Conservation (phyloP, 2,329 filamentous ascomycete species). For the Drechslerella coelobrocha region DNA sequence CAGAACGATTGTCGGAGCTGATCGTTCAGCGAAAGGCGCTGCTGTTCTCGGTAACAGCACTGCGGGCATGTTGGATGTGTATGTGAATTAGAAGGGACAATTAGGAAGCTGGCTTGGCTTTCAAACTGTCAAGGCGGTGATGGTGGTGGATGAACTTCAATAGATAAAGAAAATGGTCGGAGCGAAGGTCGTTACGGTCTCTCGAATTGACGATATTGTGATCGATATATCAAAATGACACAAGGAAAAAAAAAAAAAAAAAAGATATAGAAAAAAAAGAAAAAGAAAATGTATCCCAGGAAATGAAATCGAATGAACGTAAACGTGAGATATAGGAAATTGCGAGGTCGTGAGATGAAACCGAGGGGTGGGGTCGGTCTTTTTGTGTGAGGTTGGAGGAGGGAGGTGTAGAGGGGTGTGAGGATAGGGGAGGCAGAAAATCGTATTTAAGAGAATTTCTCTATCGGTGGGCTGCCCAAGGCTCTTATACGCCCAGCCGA, state of each 20-base stretch:
- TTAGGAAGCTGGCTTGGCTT: slow-evolving; percentile 40
- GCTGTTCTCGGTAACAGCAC: slow-evolving; percentile 93
- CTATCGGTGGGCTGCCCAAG: slow-evolving; percentile 49
- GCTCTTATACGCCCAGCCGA: slow-evolving; percentile 49
- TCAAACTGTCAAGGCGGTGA: slow-evolving; percentile 33
- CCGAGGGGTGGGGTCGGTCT: slow-evolving; percentile 67
- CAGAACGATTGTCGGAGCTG: slow-evolving; percentile 92
- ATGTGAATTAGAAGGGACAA: slow-evolving; percentile 43
- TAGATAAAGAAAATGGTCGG: slow-evolving; percentile 54
- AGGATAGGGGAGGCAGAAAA: slow-evolving; percentile 61
- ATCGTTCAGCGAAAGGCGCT: slow-evolving; percentile 91
- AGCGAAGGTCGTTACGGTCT: slow-evolving; percentile 50
- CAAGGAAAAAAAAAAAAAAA: slow-evolving; percentile 53
- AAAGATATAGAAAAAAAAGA: slow-evolving; percentile 56
- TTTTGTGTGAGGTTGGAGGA: slow-evolving; percentile 64
- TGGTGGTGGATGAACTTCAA: slow-evolving; percentile 40
- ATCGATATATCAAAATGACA: slow-evolving; percentile 51
- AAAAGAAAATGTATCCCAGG: slow-evolving; percentile 56
- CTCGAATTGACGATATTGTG: slow-evolving; percentile 50
- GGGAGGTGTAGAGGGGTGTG: slow-evolving; percentile 60
- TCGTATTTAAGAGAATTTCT: slow-evolving; percentile 63
- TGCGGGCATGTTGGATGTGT: slow-evolving; percentile 74
- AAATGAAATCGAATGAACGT: slow-evolving; percentile 55
- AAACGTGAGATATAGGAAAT: slow-evolving; percentile 58
- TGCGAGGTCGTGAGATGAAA: slow-evolving; percentile 63